Evolutionary conservation across 345 rosid species (phyloP), one percentile per base, ranked within the genome.

Genomic region (Citropsis articulata): DNA sequence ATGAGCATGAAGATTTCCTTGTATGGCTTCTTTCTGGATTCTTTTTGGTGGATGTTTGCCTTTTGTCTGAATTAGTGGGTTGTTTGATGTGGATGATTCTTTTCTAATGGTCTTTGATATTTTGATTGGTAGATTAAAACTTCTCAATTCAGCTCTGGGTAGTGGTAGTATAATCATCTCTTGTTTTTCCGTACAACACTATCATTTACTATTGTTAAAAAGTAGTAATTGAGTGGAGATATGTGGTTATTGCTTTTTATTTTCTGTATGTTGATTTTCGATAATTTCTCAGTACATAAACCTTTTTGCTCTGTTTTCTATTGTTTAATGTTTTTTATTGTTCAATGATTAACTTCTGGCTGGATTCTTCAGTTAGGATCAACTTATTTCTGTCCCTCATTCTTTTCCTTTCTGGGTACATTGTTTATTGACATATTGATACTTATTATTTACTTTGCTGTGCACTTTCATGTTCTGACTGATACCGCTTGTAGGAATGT

Each of bases 401-500:
- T 24, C 2, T 1, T 66, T 35, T 35, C 6, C 22, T 53, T 53
- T 53, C 7, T 53, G 57, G 22, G 1, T 18, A 1, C 45, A 30
- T 16, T 64, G 24, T 31, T 33, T 42, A 19, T 7, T 1, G 24
- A 3, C 22, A 33, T 10, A 7, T 1, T 21, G 18, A n/a, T 21
- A 62, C 66, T 62, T 10, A 12, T 28, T 62, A 30, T 62, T 62
- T 30, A 62, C 33, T 28, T 7, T 13, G 36, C 4, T 28, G n/a
- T 2, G 16, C 10, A 21, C 25, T 1, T 33, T 33, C 2, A 1
- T 40, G 9, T 27, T 18, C 24, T 74, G 69, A 61, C 53, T 61
- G 21, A 14, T 59, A 6, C 5, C 62, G 6, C 66, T 33, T 81
- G 55, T 75, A 97, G 99, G 94, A 45, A 45, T 45, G 50, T 12